Base-by-base conservation (phyloP, 257 asterid genomes). In the Solanum sejunctum region DNA sequence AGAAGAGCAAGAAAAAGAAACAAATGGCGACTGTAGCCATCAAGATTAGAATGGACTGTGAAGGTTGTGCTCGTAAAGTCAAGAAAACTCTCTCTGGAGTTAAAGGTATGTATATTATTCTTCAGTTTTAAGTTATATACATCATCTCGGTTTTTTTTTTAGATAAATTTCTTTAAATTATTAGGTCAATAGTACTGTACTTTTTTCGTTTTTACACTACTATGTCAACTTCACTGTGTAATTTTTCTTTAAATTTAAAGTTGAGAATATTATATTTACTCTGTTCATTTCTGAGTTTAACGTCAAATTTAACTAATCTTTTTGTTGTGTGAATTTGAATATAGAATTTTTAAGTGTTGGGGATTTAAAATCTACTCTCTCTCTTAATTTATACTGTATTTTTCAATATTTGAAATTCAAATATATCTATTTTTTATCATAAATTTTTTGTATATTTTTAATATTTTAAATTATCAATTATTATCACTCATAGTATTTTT, bases 11-110 rank as follows among this genome's bases (percentile, higher is more conserved):
- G 90, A 95, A 91, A 85, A 94, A 84, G 93, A 91, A 92, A 84
- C 92, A 77, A 55, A 86, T 90, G 12, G 89, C 88, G 52, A 94
- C 93, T 5, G 98, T 95, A 0, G 66, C 93, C 10, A 89, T 95
- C 84, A 95, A 94, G 84, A 88, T 95, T 77, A 87, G 98, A 72
- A 95, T 95, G 98, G 97, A 93, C 21, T 94, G 98, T 73, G 98
- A 95, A 90, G 98, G 98, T 78, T 95, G 98, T 85, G 97, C 88
- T 10, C 91, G 90, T 12, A 91, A 89, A 89, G 89, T 95, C 57
- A 94, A 92, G 93, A 88, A 85, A 4, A 87, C 83, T 6, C 98
- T 95, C 86, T 89, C 92, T 3, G 45, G 88, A 20, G 91, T 94
- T 57, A 95, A 93, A 95, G 98, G 98, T 8, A 36, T 4, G 20